Evolutionary conservation across 2,329 filamentous ascomycete genomes (phyloP).

Genomic region (Albophoma yamanashiensis): DNA sequence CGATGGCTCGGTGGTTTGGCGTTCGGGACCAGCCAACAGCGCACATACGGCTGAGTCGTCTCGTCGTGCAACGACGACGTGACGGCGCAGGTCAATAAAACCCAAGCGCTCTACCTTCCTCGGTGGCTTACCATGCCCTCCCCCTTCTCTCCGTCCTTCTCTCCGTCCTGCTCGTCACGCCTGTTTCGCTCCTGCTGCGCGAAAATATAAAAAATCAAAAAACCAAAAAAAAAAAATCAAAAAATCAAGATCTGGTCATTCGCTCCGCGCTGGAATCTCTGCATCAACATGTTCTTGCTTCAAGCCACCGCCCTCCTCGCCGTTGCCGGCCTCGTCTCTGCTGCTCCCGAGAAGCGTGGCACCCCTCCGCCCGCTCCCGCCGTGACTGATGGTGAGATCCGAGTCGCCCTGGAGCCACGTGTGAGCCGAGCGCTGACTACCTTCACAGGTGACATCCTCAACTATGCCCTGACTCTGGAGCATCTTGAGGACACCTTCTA

Average conservation of each 20-base stretch:
- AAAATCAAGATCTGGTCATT: background rate
- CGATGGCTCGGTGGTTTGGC: no score
- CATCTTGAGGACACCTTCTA: background rate
- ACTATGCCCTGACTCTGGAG: background rate
- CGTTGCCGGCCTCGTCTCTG: background rate
- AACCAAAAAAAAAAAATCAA: no score
- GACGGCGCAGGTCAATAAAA: background rate
- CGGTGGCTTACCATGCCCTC: background rate
- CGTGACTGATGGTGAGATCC: background rate
- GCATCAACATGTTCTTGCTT: background rate
- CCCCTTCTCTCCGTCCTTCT: no score
- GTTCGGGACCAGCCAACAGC: background rate
- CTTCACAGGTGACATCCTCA: background rate
- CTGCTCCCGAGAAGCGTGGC: background rate
- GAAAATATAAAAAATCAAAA: no score
- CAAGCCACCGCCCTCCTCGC: background rate
- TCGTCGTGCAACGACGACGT: background rate
- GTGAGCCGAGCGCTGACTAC: background rate
- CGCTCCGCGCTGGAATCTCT: background rate
- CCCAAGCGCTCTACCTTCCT: background rate
- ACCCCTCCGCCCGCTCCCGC: background rate
- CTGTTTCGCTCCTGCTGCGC: background rate
- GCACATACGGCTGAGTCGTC: background rate
- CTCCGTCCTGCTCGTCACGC: background rate
- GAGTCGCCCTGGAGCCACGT: background rate